phyloP scores from a whole-genome alignment of 106 monocot genomes.

The Phalaenopsis aphrodite region DNA sequence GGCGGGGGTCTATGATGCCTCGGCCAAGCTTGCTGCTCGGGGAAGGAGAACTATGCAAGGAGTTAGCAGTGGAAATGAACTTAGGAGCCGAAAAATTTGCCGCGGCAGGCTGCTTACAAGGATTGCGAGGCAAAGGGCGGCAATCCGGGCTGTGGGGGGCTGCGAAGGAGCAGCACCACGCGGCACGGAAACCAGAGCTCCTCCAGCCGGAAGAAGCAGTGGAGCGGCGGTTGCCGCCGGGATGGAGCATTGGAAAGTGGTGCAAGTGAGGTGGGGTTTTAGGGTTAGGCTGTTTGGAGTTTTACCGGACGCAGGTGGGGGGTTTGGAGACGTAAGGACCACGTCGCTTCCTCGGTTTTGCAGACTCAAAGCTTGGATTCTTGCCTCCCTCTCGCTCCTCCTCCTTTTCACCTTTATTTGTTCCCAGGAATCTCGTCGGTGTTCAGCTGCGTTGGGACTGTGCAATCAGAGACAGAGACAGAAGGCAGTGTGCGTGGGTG shows the following conservation, averaged over 20 bases:
- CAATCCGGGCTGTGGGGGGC: constrained; percentile 28
- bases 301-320: background rate
- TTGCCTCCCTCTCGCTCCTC: constrained; percentile 3
- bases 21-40: constrained; percentile 32
- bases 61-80: background rate
- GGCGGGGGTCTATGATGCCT: constrained; percentile 57
- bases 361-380: constrained; percentile 7
- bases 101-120: background rate
- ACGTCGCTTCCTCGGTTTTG: background rate
- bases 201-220: background rate
- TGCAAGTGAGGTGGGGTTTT: no score
- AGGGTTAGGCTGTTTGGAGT: background rate
- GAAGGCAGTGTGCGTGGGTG: no score
- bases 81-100: background rate
- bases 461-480: no score
- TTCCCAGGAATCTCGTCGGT: background rate
- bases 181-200: background rate
- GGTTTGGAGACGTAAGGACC: background rate
- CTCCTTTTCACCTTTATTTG: background rate
- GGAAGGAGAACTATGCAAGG: constrained; percentile 49
- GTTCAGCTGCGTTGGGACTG: no score
- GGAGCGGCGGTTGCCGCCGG: constrained; percentile 2
- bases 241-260: constrained; percentile 9
- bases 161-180: constrained; percentile 44
- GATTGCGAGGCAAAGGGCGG: constrained; percentile 1